Conservation (phyloP, 306 rosid genomes). For the Vachellia collinsii region DNA sequence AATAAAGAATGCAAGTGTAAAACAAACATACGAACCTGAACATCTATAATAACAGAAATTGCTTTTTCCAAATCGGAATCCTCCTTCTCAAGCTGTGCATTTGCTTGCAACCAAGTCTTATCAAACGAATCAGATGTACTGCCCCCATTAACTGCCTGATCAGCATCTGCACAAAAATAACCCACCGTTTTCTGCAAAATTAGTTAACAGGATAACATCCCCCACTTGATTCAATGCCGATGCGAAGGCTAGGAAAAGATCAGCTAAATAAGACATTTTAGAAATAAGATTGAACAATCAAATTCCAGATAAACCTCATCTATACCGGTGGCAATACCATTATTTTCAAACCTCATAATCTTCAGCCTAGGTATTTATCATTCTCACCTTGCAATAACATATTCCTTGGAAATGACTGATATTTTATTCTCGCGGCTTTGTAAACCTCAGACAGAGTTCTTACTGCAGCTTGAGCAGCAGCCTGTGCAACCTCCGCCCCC, state of each 20-base stretch:
- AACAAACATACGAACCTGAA: conserved; percentile 52
- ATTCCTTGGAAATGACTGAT: conserved; percentile 41
- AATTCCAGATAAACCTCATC: conserved; percentile 23
- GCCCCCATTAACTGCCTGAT: conserved; percentile 48
- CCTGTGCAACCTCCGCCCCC: conserved; percentile 70
- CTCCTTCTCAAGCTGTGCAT: conserved; percentile 64
- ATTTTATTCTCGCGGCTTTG: conserved; percentile 47
- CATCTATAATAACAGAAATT: conserved; percentile 59
- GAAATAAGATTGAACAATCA: conserved; percentile 16
- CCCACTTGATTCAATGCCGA: conserved; percentile 4
- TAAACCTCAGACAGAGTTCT: conserved; percentile 55
- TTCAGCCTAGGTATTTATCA: conserved; percentile 2
- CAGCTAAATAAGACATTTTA: conserved; percentile 8
- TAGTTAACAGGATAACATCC: conserved; percentile 12
- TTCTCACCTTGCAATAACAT: conserved; percentile 53
- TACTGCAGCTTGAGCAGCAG: conserved; percentile 87
- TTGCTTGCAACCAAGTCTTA: conserved; percentile 55
- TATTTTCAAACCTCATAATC: conserved; percentile 22
- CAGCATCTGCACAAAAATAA: conserved; percentile 55
- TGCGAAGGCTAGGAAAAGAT: background rate
- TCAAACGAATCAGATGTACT: conserved; percentile 37
- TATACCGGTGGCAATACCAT: conserved; percentile 11
- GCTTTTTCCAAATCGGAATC: conserved; percentile 69
- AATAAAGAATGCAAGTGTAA: background rate
- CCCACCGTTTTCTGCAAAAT: conserved; percentile 31